Evolutionary conservation across 2,329 filamentous ascomycete genomes (phyloP), one percentile per base, ranked within the genome.

Genomic region (Clonostachys rosea): DNA sequence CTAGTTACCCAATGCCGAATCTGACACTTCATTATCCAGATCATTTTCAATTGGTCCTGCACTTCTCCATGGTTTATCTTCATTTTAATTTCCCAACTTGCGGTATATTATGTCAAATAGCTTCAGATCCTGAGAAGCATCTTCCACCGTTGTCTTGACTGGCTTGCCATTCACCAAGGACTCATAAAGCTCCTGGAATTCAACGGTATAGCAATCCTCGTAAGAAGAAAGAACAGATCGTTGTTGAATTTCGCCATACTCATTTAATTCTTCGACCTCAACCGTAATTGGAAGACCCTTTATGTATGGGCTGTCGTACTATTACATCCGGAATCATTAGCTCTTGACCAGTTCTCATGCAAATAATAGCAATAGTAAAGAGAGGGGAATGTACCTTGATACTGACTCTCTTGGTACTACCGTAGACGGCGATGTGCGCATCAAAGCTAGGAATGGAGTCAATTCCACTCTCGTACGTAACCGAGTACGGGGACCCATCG

Each of bases 381-480:
- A 11, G 43, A 44, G 30, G 13, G 34, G 10, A 39, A 13, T 12
- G 33, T 10, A 46, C 34, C 16, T 24, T 16, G 10, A 83, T 62
- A 7, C 61, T 67, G 2, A 83, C 71, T 0, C 69, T 69, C 62
- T 82, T 83, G 7, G 63, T 64, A 34, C 66, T 59, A 1, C 72
- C 72, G 49, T 78, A 82, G 0, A 83, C 60, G 5, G 68, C 69
- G 5, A 78, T 52, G 46, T 70, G 67, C 0, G 74, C 71, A 49
- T 78, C 75, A 50, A 78, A 78, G 5, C 60, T 52, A 0, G 78
- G 75, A 7, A 83, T 69, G 2, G 59, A 54, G 49, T 79, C 73
- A 20, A 79, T 68, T 0, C 79, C 78, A 1, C 69, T 71, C 52
- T 83, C 79, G 50, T 81, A 83, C 10, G 70, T 67, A 5, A 79